Conservation (phyloP, 73 alveolate genomes). For the Paramecium caudatum region DNA sequence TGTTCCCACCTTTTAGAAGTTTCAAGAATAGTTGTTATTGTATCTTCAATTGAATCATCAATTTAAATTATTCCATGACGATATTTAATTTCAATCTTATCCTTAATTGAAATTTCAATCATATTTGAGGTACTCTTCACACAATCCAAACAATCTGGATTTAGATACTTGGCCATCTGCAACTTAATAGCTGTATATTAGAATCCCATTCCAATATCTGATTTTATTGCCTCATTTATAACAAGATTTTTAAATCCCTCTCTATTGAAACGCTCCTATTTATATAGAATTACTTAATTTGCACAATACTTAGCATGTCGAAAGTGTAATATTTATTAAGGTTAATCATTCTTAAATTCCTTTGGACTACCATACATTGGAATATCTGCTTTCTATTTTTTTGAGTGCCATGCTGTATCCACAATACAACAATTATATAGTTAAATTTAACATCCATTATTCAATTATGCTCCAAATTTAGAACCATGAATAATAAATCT, state of each 20-base stretch:
- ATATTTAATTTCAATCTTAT: not conserved
- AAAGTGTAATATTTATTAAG: constrained; percentile 8
- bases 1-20: constrained; percentile 1
- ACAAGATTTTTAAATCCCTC: not conserved
- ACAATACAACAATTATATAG: not conserved
- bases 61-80: not conserved
- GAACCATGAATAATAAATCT: constrained; percentile 37
- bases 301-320: constrained; percentile 10
- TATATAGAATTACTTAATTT: constrained; percentile 14
- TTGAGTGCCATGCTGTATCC: not conserved
- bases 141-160: constrained; percentile 27
- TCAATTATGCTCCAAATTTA: not conserved
- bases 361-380: constrained; percentile 31
- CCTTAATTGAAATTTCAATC: not conserved
- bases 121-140: not conserved
- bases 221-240: not conserved
- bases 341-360: not conserved
- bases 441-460: not conserved
- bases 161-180: not conserved
- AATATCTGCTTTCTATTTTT: not conserved
- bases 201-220: constrained; percentile 9
- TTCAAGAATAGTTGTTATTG: not conserved
- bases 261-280: constrained; percentile 57
- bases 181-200: not conserved
- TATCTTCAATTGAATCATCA: constrained; percentile 33